These are phyloP conservation scores for Pichia nakasei DNA, from an alignment of 805 yeast species.

Conservation along the genomic window DNA sequence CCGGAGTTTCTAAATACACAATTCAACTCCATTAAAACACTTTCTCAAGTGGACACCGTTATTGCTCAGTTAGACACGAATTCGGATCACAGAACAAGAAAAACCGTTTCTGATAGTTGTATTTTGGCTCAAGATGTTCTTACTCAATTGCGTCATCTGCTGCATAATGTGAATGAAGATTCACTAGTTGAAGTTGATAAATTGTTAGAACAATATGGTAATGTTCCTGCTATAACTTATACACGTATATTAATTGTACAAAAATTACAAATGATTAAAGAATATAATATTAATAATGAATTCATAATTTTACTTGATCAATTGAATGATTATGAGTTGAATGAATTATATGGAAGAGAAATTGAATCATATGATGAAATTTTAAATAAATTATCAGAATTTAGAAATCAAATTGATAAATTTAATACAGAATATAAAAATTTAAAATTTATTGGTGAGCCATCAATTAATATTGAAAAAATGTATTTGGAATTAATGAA, in stretches of 20 bases:
- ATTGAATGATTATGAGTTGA: conserved; percentile 7
- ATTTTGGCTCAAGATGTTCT: background rate
- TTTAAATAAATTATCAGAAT: background rate
- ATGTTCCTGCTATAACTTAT: conserved; percentile 7
- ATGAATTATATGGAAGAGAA: background rate
- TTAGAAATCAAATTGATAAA: background rate
- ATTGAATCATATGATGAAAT: background rate
- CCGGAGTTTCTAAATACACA: background rate
- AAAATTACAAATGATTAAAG: conserved; percentile 3
- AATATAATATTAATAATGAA: background rate
- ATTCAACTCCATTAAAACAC: background rate
- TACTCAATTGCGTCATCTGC: background rate
- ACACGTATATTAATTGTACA: conserved; percentile 8
- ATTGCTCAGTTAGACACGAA: no score
- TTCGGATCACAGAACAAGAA: no score
- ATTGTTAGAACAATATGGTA: conserved; percentile 6
- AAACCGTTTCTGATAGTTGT: background rate
- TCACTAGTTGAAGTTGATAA: conserved; percentile 3
- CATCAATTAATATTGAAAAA: background rate
- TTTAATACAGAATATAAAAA: background rate
- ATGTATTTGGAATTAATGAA: background rate
- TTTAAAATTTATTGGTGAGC: background rate
- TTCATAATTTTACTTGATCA: background rate
- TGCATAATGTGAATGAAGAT: background rate
- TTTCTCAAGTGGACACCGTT: background rate